phyloP scores from a whole-genome alignment of 352 stramenopile genomes.

The Elongisporangium anandrum region DNA sequence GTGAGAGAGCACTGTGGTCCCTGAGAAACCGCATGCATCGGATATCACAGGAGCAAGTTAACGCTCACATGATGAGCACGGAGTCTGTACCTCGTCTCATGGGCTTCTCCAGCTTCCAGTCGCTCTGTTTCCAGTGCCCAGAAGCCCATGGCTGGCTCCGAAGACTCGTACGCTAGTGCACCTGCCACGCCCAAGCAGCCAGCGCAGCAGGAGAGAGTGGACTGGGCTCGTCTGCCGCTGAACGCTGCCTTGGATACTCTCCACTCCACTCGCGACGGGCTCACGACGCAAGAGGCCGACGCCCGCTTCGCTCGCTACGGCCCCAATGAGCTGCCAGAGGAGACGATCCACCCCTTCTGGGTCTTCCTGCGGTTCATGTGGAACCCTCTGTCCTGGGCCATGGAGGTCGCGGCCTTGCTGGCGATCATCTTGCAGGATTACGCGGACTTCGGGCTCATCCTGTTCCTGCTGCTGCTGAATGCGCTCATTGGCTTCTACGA shows the following conservation, averaged over 20 bases:
- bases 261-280: slow-evolving; percentile 36
- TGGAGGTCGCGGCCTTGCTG: slow-evolving; percentile 49
- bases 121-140: neutral
- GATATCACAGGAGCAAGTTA: neutral
- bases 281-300: slow-evolving; percentile 44
- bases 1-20: neutral
- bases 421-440: slow-evolving; percentile 57
- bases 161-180: neutral
- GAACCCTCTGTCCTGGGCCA: slow-evolving; percentile 64
- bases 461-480: slow-evolving; percentile 49
- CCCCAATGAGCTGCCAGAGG: slow-evolving; percentile 56
- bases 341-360: slow-evolving; percentile 49
- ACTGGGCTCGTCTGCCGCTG: slow-evolving; percentile 44
- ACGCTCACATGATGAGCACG: no score
- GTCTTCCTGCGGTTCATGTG: slow-evolving; percentile 59
- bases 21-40: neutral
- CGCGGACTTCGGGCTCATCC: slow-evolving; percentile 47
- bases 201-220: neutral
- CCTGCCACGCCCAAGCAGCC: slow-evolving; percentile 57
- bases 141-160: neutral
- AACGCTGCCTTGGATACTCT: slow-evolving; percentile 63
- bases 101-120: neutral
- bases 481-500: slow-evolving; percentile 59
- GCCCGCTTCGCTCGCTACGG: slow-evolving; percentile 46
- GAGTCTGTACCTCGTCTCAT: neutral